Base-by-base conservation (phyloP, 1,284 basidiomycete species). In the Boletus sp. region DNA sequence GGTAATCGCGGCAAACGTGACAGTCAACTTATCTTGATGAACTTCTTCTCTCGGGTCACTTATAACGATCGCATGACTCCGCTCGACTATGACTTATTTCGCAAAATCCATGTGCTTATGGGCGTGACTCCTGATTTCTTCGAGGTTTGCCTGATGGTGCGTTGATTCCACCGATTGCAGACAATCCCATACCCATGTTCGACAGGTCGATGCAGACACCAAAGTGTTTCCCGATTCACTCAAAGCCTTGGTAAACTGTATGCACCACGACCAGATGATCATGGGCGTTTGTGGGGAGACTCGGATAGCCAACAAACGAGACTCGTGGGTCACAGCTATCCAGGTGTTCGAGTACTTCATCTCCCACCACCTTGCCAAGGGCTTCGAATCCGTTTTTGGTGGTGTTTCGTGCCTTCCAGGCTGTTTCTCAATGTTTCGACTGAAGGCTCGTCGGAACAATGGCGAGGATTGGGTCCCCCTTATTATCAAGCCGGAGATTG, bases 281-380 rank as follows among this genome's bases (percentile, higher is more conserved):
- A 99, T 99, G 97, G 97, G 97, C 43, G 93, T 96, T 25, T 99
- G 97, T 72, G 97, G 97, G 56, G 97, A 99, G 77, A 99, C 97
- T 4, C 90, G 96, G 23, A 98, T 99, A 77, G 93, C 94, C 55
- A 99, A 99, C 84, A 99, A 99, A 76, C 88, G 94, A 48, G 88
- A 95, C 67, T 94, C 94, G 21, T 99, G 97, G 97, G 95, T 99
- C 33, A 99, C 97, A 1, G 89, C 91, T 49, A 99, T 99, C 69
- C 97, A 99, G 76, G 95, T 96, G 23, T 98, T 95, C 77, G 96
- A 98, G 74, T 99, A 99, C 79, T 99, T 98, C 78, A 98, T 99
- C 74, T 98, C 96, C 38, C 97, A 99, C 76, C 97, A 99, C 77
- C 86, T 96, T 62, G 93, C 95, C 65, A 99, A 99, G 76, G 95